These are phyloP conservation scores for Cyclotella sp. DNA, from an alignment of 108 stramenopile species.

Conservation along the genomic window DNA sequence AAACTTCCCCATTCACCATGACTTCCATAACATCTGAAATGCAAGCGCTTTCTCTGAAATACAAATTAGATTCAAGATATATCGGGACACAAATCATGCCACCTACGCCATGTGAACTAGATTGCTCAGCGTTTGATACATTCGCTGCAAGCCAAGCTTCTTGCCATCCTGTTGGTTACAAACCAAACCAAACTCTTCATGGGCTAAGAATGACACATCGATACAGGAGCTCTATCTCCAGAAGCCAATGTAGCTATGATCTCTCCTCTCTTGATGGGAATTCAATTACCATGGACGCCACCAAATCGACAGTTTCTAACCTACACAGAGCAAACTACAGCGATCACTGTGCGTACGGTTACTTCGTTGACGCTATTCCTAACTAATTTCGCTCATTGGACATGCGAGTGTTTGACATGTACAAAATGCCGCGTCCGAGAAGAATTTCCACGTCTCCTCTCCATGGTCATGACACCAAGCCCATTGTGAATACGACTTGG, in stretches of 20 bases:
- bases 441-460: not conserved
- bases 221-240: not conserved
- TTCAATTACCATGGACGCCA: not conserved
- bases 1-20: no score
- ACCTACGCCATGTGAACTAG: constrained; percentile 2
- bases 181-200: constrained; percentile 2
- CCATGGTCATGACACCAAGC: not conserved
- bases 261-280: constrained; percentile 11
- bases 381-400: not conserved
- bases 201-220: not conserved
- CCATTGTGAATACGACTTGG: no score
- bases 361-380: constrained; percentile 9
- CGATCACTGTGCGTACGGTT: constrained; percentile 1
- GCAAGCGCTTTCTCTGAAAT: constrained; percentile 3
- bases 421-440: not conserved
- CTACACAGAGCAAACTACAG: not conserved
- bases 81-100: not conserved
- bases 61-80: not conserved
- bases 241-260: constrained; percentile 11
- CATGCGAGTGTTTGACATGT: not conserved
- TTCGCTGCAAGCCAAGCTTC: not conserved
- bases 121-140: constrained; percentile 13
- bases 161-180: not conserved
- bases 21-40: not conserved
- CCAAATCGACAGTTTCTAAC: not conserved